Evolutionary conservation across 83 land plant genomes (phyloP).

Genomic region (Diphasiastrum complanatum): DNA sequence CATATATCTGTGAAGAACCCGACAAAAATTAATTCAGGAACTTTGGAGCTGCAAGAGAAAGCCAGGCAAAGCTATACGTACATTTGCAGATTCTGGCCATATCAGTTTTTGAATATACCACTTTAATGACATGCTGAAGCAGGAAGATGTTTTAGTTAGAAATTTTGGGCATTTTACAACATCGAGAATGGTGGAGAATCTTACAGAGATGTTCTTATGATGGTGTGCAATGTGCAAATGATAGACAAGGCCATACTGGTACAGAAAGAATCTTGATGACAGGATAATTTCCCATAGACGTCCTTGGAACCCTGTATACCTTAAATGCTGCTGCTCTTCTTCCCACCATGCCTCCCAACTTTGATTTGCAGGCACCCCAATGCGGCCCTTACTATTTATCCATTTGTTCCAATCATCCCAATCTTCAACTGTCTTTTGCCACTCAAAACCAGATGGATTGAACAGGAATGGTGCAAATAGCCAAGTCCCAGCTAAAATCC

Average conservation of each 20-base stretch:
- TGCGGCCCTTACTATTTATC: slow-evolving; percentile 63
- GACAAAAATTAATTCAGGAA: not conserved
- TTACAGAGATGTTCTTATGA: slow-evolving; percentile 42
- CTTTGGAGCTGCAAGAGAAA: no score
- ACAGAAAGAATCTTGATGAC: slow-evolving; percentile 53
- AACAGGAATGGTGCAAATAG: slow-evolving; percentile 71
- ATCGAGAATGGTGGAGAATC: slow-evolving; percentile 1
- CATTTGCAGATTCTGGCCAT: no score
- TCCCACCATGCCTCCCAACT: slow-evolving; percentile 95
- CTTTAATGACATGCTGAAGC: not conserved
- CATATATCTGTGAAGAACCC: slow-evolving; percentile 53
- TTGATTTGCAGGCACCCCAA: slow-evolving; percentile 61
- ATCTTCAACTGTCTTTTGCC: slow-evolving; percentile 86
- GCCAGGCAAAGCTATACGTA: no score
- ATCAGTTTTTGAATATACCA: no score
- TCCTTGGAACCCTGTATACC: slow-evolving; percentile 51
- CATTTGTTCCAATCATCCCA: slow-evolving; percentile 85
- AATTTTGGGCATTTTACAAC: no score
- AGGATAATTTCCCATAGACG: slow-evolving; percentile 42
- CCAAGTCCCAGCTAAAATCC: slow-evolving; percentile 81
- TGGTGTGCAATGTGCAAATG: slow-evolving; percentile 44
- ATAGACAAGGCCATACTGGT: slow-evolving; percentile 78
- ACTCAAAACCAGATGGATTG: slow-evolving; percentile 82
- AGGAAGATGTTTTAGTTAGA: not conserved
- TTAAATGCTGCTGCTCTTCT: slow-evolving; percentile 69